phyloP scores from a whole-genome alignment of 805 yeast genomes.

The Starmerella ratchasimensis region DNA sequence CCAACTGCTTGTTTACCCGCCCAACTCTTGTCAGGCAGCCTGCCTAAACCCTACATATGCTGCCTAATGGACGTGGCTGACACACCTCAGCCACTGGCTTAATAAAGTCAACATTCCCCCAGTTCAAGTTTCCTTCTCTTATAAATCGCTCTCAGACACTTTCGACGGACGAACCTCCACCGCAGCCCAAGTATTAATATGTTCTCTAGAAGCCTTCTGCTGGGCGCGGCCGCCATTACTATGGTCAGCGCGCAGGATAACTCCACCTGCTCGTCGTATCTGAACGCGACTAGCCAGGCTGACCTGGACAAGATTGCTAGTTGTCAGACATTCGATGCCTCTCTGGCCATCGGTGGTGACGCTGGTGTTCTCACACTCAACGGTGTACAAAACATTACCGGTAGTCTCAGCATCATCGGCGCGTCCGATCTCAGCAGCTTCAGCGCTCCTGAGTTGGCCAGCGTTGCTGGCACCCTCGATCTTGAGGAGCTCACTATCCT shows the following conservation, averaged over 20 bases:
- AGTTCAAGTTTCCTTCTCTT: neutral
- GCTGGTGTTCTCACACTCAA: conserved; percentile 40
- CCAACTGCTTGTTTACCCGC: too few species aligned
- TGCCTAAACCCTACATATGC: conserved; percentile 15
- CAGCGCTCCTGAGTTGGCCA: conserved; percentile 65
- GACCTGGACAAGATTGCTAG: conserved; percentile 60
- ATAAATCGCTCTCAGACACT: neutral
- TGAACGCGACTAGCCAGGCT: conserved; percentile 69
- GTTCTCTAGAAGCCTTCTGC: conserved; percentile 11
- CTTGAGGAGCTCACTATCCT: conserved; percentile 54
- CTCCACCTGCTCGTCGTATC: conserved; percentile 24
- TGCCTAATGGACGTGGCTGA: conserved; percentile 5
- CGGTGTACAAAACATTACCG: conserved; percentile 64
- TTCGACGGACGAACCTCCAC: neutral
- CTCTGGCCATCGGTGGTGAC: conserved; percentile 55
- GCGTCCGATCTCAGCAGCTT: conserved; percentile 50
- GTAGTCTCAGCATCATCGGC: conserved; percentile 54
- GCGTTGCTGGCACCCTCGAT: conserved; percentile 57
- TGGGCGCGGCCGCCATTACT: conserved; percentile 15
- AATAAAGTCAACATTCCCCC: conserved; percentile 9
- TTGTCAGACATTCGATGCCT: conserved; percentile 74
- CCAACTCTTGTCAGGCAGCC: too few species aligned
- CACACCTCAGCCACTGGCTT: conserved; percentile 10
- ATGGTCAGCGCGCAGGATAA: conserved; percentile 10
- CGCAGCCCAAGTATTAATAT: conserved; percentile 1